These are phyloP conservation scores for Pseudocercospora vitis DNA, from an alignment of 2,329 filamentous ascomycete species.

Conservation along the genomic window DNA sequence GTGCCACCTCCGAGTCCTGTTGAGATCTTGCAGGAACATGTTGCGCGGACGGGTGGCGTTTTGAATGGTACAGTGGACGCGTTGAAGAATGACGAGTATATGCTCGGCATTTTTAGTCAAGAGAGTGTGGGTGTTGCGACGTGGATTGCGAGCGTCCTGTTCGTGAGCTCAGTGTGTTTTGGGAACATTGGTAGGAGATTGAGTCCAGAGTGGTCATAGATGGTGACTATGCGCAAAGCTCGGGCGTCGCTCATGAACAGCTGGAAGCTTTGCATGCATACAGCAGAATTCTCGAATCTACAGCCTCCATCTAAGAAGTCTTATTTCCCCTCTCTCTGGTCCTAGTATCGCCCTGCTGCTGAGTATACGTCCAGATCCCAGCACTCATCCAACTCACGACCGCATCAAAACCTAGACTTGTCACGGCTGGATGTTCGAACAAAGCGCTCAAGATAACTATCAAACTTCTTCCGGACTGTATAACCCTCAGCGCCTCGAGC, in stretches of 20 bases:
- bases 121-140: constrained; percentile 71
- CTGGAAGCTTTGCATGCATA: too few species aligned
- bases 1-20: constrained; percentile 65
- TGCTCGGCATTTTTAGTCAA: constrained; percentile 56
- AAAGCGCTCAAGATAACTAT: constrained; percentile 20
- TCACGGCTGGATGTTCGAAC: constrained; percentile 36
- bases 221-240: neutral
- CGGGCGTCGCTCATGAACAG: neutral
- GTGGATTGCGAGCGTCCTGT: constrained; percentile 91
- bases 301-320: too few species aligned
- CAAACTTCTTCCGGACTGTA: constrained; percentile 5
- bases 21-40: constrained; percentile 33
- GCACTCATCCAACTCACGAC: constrained; percentile 27
- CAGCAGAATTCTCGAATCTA: too few species aligned
- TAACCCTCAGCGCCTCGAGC: constrained; percentile 2
- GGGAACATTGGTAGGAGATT: constrained; percentile 88
- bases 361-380: constrained; percentile 19
- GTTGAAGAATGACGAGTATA: constrained; percentile 26
- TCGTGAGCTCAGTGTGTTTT: constrained; percentile 93
- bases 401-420: constrained; percentile 34
- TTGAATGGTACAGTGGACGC: constrained; percentile 25
- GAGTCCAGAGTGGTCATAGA: constrained; percentile 41
- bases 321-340: too few species aligned
- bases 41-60: constrained; percentile 16
- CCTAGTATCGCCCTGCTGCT: too few species aligned